Percentiles rank a stretch among this genome's conserved stretches.
Evolutionary conservation across 495 filamentous ascomycete genomes (phyloP).

Genomic region (Parachaetomium inaequale): DNA sequence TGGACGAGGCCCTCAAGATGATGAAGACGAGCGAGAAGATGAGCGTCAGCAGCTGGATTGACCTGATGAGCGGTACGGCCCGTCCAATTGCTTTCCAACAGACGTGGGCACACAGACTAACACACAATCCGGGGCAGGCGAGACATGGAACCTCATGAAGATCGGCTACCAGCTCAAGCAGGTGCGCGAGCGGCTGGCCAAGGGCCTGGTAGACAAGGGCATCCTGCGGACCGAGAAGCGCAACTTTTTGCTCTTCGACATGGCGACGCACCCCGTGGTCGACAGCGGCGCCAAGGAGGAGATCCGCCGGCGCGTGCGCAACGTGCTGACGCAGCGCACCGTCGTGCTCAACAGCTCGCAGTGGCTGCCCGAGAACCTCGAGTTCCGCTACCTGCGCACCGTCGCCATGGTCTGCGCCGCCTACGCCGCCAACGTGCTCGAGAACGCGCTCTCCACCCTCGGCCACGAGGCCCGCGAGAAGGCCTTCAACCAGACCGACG

Average conservation of each 20-base stretch:
- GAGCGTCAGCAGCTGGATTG: constrained; percentile 98
- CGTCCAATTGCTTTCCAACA: neutral
- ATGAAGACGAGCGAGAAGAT: constrained; percentile 99
- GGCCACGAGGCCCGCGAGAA: constrained; percentile 91
- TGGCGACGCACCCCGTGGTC: constrained; percentile 98
- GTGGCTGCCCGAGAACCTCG: constrained; percentile 89
- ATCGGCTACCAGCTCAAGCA: constrained; percentile 99
- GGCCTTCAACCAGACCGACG: constrained; percentile 95
- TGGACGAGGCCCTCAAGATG: constrained; percentile 99
- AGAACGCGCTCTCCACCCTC: constrained; percentile 91
- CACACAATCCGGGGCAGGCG: too few relatives aligned
- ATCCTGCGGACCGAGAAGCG: constrained; percentile 98
- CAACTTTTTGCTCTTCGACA: constrained; percentile 98
- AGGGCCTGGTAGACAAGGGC: constrained; percentile 98
- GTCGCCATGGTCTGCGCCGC: constrained; percentile 96
- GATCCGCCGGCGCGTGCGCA: constrained; percentile 85
- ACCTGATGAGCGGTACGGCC: constrained; percentile 85
- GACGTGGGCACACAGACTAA: too few relatives aligned
- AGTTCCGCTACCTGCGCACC: constrained; percentile 87
- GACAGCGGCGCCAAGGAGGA: constrained; percentile 97
- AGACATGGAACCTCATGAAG: constrained; percentile 99
- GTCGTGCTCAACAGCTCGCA: constrained; percentile 78
- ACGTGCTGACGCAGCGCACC: constrained; percentile 87
- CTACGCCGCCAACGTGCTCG: constrained; percentile 95
- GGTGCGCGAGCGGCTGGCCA: constrained; percentile 93